Percentiles rank a stretch among this genome's conserved stretches.
Conservation (phyloP, 2,329 filamentous ascomycete genomes). For the Fusarium virguliforme region DNA sequence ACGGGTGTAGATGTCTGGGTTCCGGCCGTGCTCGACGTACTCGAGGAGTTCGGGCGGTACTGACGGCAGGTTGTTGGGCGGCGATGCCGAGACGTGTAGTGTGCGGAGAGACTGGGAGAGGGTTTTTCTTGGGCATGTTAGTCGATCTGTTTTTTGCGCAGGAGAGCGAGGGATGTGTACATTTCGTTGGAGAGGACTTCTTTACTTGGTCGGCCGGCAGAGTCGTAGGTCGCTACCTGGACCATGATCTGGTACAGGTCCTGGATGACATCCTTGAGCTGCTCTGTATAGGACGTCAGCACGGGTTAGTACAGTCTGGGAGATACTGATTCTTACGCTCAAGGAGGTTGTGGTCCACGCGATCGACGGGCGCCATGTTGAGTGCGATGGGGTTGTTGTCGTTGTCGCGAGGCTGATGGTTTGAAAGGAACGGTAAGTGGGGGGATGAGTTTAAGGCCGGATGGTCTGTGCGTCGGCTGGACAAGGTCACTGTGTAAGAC, state of each 20-base stretch:
- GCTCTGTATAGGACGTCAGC: slow-evolving; percentile 59
- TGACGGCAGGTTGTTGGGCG: slow-evolving; percentile 62
- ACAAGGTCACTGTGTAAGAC: background rate
- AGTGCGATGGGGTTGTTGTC: background rate
- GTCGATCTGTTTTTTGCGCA: background rate
- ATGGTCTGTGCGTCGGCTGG: slow-evolving; percentile 10
- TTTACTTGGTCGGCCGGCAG: slow-evolving; percentile 65
- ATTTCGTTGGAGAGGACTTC: slow-evolving; percentile 72
- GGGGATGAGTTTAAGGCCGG: slow-evolving; percentile 4
- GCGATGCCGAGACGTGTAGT: slow-evolving; percentile 60
- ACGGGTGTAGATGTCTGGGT: slow-evolving; percentile 82
- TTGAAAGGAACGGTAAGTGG: slow-evolving; percentile 33
- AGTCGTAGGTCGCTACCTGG: slow-evolving; percentile 74
- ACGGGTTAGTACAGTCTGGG: background rate
- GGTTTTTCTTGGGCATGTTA: slow-evolving; percentile 55
- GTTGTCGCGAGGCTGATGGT: slow-evolving; percentile 27
- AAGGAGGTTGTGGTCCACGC: slow-evolving; percentile 57
- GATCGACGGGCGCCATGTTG: slow-evolving; percentile 62
- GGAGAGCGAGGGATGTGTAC: slow-evolving; percentile 48
- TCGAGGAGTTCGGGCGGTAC: slow-evolving; percentile 76
- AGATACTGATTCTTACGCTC: slow-evolving; percentile 55
- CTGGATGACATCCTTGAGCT: slow-evolving; percentile 75
- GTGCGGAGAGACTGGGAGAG: slow-evolving; percentile 59
- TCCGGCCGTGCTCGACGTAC: slow-evolving; percentile 80
- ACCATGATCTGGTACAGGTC: slow-evolving; percentile 77